A percentile compares a stretch with the other conserved stretches of the same genome.
Conservation (phyloP, 1,139 yeast genomes). For the Saccharomyces hybrid region DNA sequence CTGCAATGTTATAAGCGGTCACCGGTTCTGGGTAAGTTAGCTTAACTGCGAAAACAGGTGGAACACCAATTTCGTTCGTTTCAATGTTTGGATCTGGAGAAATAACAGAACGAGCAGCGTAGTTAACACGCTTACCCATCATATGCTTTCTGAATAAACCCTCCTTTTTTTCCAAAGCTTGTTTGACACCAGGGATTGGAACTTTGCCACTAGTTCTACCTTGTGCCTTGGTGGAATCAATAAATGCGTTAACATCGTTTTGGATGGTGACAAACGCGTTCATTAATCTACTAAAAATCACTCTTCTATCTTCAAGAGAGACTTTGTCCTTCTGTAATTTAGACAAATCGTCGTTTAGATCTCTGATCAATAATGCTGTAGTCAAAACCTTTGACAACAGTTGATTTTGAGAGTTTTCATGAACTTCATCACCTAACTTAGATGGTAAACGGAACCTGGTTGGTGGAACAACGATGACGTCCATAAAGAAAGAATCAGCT, state of each 20-base stretch:
- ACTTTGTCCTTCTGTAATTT: conserved; percentile 55
- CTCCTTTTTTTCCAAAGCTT: conserved; percentile 96
- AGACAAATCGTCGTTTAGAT: conserved; percentile 73
- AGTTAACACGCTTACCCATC: conserved; percentile 99
- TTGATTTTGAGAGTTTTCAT: conserved; percentile 91
- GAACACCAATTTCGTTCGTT: conserved; percentile 97
- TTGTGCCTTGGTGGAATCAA: conserved; percentile 88
- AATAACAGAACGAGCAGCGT: conserved; percentile 97
- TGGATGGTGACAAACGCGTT: conserved; percentile 91
- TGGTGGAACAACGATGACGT: conserved; percentile 86
- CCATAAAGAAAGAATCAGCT: conserved; percentile 89
- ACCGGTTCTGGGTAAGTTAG: conserved; percentile 98
- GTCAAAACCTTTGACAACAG: conserved; percentile 70
- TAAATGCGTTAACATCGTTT: conserved; percentile 88
- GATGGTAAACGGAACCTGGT: conserved; percentile 95
- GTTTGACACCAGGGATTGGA: conserved; percentile 93
- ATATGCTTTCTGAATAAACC: conserved; percentile 97
- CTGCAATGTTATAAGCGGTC: conserved; percentile 85
- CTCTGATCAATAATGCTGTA: conserved; percentile 77
- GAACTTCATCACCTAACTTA: conserved; percentile 93
- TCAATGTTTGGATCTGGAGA: conserved; percentile 98
- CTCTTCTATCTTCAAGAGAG: conserved; percentile 61
- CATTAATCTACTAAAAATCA: conserved; percentile 82
- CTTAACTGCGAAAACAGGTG: conserved; percentile 94
- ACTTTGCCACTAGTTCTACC: conserved; percentile 52